Percentiles rank a stretch among this genome's conserved stretches.
Conservation (phyloP, 2,329 filamentous ascomycete genomes). For the Gliomastix tumulicola region DNA sequence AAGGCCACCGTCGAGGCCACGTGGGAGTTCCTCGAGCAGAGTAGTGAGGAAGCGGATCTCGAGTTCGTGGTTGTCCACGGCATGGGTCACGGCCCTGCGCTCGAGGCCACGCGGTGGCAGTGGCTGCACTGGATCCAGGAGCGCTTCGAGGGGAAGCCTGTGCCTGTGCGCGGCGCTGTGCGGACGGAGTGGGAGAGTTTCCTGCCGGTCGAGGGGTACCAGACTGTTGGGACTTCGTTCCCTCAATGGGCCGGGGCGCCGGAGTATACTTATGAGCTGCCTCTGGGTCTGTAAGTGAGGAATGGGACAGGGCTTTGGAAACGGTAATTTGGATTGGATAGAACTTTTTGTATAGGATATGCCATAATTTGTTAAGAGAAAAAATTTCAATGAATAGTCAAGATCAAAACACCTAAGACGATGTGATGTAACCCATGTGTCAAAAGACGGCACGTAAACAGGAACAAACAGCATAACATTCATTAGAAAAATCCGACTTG, state of each 20-base stretch:
- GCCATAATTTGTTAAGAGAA: too few species aligned
- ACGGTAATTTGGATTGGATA: too few species aligned
- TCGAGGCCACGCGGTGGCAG: conserved; percentile 7
- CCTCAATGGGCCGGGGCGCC: conserved; percentile 1
- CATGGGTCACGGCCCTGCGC: conserved; percentile 5
- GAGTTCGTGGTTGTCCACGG: conserved; percentile 9
- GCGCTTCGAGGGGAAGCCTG: conserved; percentile 6
- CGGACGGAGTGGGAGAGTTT: conserved; percentile 6
- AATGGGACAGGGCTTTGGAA: too few species aligned
- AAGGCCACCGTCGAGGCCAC: conserved; percentile 7
- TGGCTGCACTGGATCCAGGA: conserved; percentile 13
- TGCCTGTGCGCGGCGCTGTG: conserved; percentile 1
- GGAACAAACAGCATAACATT: neutral
- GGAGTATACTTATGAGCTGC: conserved; percentile 1
- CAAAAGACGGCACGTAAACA: too few species aligned
- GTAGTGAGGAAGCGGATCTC: conserved; percentile 5
- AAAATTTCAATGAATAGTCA: too few species aligned
- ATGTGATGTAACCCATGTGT: too few species aligned
- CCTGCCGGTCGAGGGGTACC: conserved; percentile 7
- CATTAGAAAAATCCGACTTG: neutral
- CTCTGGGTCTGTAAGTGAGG: neutral
- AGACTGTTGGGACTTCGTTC: conserved; percentile 2
- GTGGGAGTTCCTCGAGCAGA: conserved; percentile 4
- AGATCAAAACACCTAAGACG: too few species aligned
- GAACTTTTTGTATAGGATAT: too few species aligned